A percentile compares a stretch with the other conserved stretches of the same genome.
Conservation (phyloP, 495 filamentous ascomycete species). For the Tuber borchii region DNA sequence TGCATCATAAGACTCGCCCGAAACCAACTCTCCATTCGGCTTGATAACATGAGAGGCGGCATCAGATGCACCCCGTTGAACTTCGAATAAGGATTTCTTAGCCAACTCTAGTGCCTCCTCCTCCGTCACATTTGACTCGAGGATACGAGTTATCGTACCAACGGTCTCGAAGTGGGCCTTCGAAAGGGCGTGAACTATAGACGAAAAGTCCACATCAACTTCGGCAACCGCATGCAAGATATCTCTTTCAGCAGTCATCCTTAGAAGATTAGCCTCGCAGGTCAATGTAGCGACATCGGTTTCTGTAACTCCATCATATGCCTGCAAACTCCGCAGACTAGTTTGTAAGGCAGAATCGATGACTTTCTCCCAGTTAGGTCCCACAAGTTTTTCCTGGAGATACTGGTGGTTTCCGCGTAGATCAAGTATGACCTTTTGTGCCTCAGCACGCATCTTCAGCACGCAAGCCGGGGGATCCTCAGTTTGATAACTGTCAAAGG, state of each 20-base stretch:
- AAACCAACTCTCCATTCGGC: constrained; percentile 67
- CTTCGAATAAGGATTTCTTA: constrained; percentile 66
- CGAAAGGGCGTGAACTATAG: constrained; percentile 70
- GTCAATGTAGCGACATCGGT: constrained; percentile 65
- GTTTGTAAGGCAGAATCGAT: constrained; percentile 83
- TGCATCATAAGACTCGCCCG: constrained; percentile 48
- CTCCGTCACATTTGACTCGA: constrained; percentile 62
- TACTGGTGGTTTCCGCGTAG: constrained; percentile 83
- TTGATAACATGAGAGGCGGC: constrained; percentile 78
- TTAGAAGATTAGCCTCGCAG: constrained; percentile 76
- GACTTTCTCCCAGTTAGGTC: constrained; percentile 75
- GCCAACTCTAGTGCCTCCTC: constrained; percentile 74
- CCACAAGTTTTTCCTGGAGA: constrained; percentile 72
- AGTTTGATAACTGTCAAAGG: constrained; percentile 66
- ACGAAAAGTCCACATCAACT: constrained; percentile 70
- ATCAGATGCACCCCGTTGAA: constrained; percentile 67
- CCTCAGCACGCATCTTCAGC: constrained; percentile 72
- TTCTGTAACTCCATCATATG: constrained; percentile 63
- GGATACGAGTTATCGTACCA: constrained; percentile 67
- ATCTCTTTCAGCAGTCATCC: constrained; percentile 76
- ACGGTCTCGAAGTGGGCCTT: constrained; percentile 89
- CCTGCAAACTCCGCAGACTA: constrained; percentile 67
- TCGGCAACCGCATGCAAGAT: constrained; percentile 69
- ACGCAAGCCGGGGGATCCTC: constrained; percentile 60
- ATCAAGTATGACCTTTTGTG: constrained; percentile 78